Percentiles rank a stretch among this genome's conserved stretches.
phyloP scores from a whole-genome alignment of 2,329 filamentous ascomycete genomes.

The Monosporascus sp. region DNA sequence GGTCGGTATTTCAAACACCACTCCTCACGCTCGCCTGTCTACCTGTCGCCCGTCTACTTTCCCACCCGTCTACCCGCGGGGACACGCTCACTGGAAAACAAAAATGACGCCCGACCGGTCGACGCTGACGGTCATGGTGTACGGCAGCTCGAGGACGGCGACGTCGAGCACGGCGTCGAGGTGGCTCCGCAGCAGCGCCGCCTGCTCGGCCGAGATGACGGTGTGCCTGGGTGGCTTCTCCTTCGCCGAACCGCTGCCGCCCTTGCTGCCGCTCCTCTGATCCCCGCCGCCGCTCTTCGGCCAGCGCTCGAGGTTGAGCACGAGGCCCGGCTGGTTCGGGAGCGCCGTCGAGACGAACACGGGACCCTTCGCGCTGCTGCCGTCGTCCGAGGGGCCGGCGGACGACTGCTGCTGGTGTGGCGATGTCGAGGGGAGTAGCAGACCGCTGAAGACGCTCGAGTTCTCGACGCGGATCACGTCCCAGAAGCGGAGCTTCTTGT shows the following conservation, averaged over 20 bases:
- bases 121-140: slow-evolving; percentile 86
- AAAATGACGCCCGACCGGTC: slow-evolving; percentile 87
- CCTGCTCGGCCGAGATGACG: slow-evolving; percentile 82
- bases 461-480: slow-evolving; percentile 73
- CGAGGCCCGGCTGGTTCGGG: slow-evolving; percentile 39
- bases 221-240: slow-evolving; percentile 63
- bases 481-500: slow-evolving; percentile 92
- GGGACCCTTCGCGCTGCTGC: slow-evolving; percentile 32
- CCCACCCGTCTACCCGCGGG: neutral
- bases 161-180: slow-evolving; percentile 85
- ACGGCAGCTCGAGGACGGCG: slow-evolving; percentile 80
- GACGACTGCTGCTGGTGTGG: slow-evolving; percentile 31
- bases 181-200: slow-evolving; percentile 79
- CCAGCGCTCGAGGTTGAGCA: slow-evolving; percentile 60
- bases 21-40: neutral
- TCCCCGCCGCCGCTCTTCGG: slow-evolving; percentile 32
- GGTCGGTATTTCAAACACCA: neutral
- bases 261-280: slow-evolving; percentile 24
- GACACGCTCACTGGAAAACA: slow-evolving; percentile 50
- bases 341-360: slow-evolving; percentile 60
- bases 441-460: slow-evolving; percentile 75
- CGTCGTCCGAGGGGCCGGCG: no score
- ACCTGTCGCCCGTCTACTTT: neutral
- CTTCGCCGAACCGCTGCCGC: slow-evolving; percentile 14
- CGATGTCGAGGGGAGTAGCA: slow-evolving; percentile 59